phyloP scores from a whole-genome alignment of 176 grass and related monocot species.

The Oryza australiensis region DNA sequence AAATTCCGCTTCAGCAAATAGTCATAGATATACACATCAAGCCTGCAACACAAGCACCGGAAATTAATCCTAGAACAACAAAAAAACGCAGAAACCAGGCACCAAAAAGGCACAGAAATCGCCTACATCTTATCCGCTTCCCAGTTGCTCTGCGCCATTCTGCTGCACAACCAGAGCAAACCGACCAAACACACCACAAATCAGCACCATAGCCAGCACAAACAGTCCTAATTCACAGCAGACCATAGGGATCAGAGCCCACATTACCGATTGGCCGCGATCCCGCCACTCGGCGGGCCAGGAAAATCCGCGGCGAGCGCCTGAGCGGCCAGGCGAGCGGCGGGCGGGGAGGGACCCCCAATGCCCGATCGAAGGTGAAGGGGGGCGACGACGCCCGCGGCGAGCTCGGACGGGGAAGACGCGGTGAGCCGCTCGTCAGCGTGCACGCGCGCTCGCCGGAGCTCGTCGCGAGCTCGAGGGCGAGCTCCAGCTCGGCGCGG shows the following conservation, averaged over 20 bases:
- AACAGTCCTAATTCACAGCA: not conserved
- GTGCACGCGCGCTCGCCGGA: not conserved
- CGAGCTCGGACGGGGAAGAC: not conserved
- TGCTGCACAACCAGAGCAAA: conserved; percentile 22
- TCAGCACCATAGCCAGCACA: not conserved
- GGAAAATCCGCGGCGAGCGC: not conserved
- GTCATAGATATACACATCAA: conserved; percentile 99
- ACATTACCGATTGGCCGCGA: conserved; percentile 59
- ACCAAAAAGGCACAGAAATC: not conserved
- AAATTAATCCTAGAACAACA: conserved; percentile 9
- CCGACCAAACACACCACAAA: conserved; percentile 15
- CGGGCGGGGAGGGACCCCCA: conserved; percentile 23
- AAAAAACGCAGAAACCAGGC: not conserved
- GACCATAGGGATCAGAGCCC: conserved; percentile 45
- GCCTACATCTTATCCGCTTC: conserved; percentile 98
- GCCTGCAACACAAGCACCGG: conserved; percentile 49
- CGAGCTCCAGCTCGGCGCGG: not conserved
- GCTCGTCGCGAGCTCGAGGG: not conserved
- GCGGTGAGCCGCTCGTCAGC: not conserved
- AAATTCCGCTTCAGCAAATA: conserved; percentile 91
- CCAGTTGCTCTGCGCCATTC: conserved; percentile 98
- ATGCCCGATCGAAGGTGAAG: conserved; percentile 22
- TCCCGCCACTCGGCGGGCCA: not conserved
- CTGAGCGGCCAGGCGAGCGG: conserved; percentile 11
- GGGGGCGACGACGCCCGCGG: not conserved